phyloP scores from a whole-genome alignment of 805 yeast genomes.

The Candida easanensis region DNA sequence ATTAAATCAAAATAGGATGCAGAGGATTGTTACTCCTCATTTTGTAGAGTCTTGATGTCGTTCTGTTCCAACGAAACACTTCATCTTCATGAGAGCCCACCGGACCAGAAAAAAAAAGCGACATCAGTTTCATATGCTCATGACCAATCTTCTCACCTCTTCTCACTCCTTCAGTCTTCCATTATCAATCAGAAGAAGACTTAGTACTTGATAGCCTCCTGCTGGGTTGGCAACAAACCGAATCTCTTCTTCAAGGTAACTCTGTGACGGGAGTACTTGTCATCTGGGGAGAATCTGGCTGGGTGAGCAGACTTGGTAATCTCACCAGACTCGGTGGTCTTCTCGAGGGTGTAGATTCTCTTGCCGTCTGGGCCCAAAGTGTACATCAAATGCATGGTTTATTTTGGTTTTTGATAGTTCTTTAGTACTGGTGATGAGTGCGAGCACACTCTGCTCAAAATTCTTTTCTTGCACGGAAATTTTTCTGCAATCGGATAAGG shows the following conservation, averaged over 20 bases:
- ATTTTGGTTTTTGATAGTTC: not conserved
- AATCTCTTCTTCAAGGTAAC: slow-evolving; percentile 96
- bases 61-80: too few relatives aligned
- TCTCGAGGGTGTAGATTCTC: slow-evolving; percentile 89
- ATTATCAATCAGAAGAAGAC: not conserved
- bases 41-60: not conserved
- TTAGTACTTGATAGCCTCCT: slow-evolving; percentile 29
- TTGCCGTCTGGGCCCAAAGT: slow-evolving; percentile 92
- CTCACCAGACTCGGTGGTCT: slow-evolving; percentile 79
- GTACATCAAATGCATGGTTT: slow-evolving; percentile 95
- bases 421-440: slow-evolving; percentile 6
- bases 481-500: not conserved
- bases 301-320: slow-evolving; percentile 99
- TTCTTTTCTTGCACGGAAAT: not conserved
- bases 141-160: not conserved
- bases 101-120: too few relatives aligned
- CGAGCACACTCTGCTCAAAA: not conserved
- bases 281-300: slow-evolving; percentile 99
- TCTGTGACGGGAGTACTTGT: slow-evolving; percentile 98
- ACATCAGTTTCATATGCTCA: not conserved
- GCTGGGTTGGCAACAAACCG: slow-evolving; percentile 83
- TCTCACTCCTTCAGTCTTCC: too few relatives aligned
- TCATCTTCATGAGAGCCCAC: too few relatives aligned
- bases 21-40: not conserved
- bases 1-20: not conserved